Percentiles rank a stretch among this genome's conserved stretches.
Conservation (phyloP, 2,329 filamentous ascomycete genomes). For the Paecilomyces dactylethromorphus region DNA sequence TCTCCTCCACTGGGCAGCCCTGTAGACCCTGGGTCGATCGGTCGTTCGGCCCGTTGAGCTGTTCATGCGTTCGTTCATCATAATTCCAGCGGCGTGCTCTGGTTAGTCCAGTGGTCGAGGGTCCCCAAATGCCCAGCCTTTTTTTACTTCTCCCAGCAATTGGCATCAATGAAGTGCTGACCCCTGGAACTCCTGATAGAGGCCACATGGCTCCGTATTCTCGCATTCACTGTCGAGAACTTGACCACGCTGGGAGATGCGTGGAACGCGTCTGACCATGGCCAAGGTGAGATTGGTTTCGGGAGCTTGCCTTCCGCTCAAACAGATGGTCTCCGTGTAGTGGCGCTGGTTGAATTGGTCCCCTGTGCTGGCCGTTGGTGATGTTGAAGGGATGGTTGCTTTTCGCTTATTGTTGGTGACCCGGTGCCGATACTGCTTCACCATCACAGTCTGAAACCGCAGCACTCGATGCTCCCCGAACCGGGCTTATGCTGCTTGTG, state of each 20-base stretch:
- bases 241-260: neutral
- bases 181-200: neutral
- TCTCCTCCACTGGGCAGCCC: neutral
- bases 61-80: neutral
- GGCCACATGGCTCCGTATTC: neutral
- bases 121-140: neutral
- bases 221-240: neutral
- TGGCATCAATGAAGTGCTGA: neutral
- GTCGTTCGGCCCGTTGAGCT: neutral
- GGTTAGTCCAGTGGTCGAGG: neutral
- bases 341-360: neutral
- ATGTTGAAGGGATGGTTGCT: neutral
- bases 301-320: neutral
- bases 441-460: constrained; percentile 14
- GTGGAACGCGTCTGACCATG: neutral
- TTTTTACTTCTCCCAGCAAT: neutral
- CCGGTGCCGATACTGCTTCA: constrained; percentile 11
- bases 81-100: neutral
- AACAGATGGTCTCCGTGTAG: neutral
- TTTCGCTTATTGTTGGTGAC: neutral
- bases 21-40: neutral
- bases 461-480: constrained; percentile 5
- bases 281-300: neutral
- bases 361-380: neutral
- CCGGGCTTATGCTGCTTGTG: constrained; percentile 10